These are phyloP conservation scores for Polytrichum commune DNA, from an alignment of 225 moss, liverwort and hornwort genomes.

Conservation along the genomic window DNA sequence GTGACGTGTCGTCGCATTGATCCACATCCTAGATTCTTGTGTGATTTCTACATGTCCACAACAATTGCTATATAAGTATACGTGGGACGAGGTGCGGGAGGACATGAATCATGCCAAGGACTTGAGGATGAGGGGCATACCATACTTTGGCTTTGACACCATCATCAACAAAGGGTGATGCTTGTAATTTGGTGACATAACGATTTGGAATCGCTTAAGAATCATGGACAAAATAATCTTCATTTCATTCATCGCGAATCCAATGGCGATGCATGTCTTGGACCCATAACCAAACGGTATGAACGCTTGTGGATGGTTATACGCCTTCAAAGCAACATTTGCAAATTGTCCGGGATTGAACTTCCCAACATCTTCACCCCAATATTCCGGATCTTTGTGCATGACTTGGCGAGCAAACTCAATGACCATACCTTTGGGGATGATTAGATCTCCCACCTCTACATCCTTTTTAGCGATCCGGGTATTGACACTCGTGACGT, in stretches of 20 bases:
- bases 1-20: too few species aligned
- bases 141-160: constrained; percentile 39
- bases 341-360: constrained; percentile 77
- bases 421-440: constrained; percentile 58
- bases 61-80: too few species aligned
- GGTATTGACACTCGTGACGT: constrained; percentile 26
- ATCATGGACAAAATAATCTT: constrained; percentile 56
- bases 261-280: constrained; percentile 63
- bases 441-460: constrained; percentile 47
- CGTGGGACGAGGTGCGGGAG: too few species aligned
- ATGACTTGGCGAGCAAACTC: constrained; percentile 44
- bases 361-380: constrained; percentile 60
- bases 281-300: constrained; percentile 72
- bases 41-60: too few species aligned
- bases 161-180: constrained; percentile 36
- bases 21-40: too few species aligned
- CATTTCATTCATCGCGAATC: constrained; percentile 62
- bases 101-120: too few species aligned
- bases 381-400: constrained; percentile 57
- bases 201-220: constrained; percentile 49
- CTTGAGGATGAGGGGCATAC: constrained; percentile 34
- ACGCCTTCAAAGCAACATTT: constrained; percentile 34
- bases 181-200: constrained; percentile 46
- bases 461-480: constrained; percentile 45
- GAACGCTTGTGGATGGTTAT: constrained; percentile 50